Evolutionary conservation across 495 filamentous ascomycete species (phyloP).

Genomic region (Hypoxylon intermedium): DNA sequence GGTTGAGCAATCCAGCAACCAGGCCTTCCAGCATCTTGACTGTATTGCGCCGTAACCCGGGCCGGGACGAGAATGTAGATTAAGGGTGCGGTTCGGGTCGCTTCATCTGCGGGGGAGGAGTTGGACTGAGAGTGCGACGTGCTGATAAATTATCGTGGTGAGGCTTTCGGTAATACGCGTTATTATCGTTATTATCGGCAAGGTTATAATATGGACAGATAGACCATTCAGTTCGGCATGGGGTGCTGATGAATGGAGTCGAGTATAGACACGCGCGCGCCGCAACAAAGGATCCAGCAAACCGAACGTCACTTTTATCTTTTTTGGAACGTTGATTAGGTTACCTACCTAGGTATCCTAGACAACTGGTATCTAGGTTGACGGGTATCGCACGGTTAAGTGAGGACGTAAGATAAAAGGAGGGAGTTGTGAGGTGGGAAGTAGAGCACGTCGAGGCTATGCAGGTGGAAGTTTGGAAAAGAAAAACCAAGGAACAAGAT

Average conservation of each 20-base stretch:
- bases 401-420: neutral
- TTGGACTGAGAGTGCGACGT: neutral
- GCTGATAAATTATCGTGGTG: neutral
- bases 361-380: neutral
- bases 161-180: too few species aligned
- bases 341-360: too few species aligned
- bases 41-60: conserved; percentile 60
- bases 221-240: conserved; percentile 1
- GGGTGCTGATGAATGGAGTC: neutral
- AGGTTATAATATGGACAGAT: neutral
- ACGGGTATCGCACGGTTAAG: neutral
- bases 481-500: neutral
- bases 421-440: neutral
- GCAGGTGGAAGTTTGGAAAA: neutral
- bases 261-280: conserved; percentile 11
- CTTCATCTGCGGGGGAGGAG: conserved; percentile 43
- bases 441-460: conserved; percentile 3
- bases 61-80: conserved; percentile 48
- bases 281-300: conserved; percentile 7
- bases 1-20: conserved; percentile 90
- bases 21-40: conserved; percentile 68
- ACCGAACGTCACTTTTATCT: too few species aligned
- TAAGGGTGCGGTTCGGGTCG: conserved; percentile 37
- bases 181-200: neutral
- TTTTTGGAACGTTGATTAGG: too few species aligned